These are phyloP conservation scores for Macaranga tanarius DNA, from an alignment of 441 rosid species.

Conservation along the genomic window DNA sequence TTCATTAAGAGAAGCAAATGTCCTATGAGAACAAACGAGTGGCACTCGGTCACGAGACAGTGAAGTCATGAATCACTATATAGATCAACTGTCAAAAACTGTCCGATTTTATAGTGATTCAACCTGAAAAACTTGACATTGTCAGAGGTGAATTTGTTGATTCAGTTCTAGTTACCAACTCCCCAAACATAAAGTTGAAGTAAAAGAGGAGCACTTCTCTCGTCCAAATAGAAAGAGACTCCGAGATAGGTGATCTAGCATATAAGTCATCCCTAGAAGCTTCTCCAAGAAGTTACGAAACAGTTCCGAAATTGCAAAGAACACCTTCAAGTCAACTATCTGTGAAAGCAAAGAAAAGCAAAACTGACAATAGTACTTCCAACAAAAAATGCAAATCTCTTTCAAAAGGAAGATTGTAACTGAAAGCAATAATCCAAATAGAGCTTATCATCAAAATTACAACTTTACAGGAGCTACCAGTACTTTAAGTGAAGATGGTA, in stretches of 20 bases:
- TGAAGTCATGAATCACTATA: constrained; percentile 37
- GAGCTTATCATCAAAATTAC: too few species aligned
- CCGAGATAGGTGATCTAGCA: constrained; percentile 45
- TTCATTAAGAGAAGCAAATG: too few species aligned
- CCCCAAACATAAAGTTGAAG: constrained; percentile 33
- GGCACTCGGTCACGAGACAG: too few species aligned
- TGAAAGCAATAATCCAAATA: too few species aligned
- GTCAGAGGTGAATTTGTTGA: constrained; percentile 34
- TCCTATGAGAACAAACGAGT: too few species aligned
- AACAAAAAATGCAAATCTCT: constrained; percentile 54
- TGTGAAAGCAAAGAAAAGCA: constrained; percentile 48
- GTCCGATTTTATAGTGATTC: constrained; percentile 31
- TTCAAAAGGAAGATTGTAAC: too few species aligned
- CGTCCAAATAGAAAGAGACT: constrained; percentile 29
- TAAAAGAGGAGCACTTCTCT: constrained; percentile 41
- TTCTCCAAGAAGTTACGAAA: constrained; percentile 58
- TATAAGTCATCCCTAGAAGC: too few species aligned
- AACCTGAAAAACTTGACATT: constrained; percentile 39
- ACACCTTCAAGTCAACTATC: constrained; percentile 86
- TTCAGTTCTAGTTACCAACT: constrained; percentile 31
- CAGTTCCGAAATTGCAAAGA: constrained; percentile 71
- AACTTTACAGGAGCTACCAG: too few species aligned
- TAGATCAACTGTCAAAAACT: constrained; percentile 27
- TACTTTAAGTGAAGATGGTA: too few species aligned
- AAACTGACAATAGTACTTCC: constrained; percentile 48